phyloP scores from a whole-genome alignment of 2,329 filamentous ascomycete species.

The Raffaelea arxii region DNA sequence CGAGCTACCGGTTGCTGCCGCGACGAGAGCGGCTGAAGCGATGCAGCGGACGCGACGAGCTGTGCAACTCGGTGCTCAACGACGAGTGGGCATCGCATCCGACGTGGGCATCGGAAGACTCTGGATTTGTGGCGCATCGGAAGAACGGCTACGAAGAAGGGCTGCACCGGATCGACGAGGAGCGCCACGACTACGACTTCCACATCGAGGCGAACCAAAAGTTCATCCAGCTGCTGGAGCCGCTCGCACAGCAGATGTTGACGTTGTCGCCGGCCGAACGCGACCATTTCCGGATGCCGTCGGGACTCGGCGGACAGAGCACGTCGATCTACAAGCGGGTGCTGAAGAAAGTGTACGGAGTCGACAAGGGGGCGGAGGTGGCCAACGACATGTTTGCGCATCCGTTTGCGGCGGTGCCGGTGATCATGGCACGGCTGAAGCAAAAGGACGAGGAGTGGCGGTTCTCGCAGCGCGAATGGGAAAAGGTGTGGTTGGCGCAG shows the following conservation, averaged over 20 bases:
- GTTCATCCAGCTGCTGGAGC: slow-evolving; percentile 91
- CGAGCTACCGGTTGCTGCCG: slow-evolving; percentile 87
- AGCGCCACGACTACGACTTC: slow-evolving; percentile 96
- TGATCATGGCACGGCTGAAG: slow-evolving; percentile 81
- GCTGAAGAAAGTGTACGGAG: slow-evolving; percentile 93
- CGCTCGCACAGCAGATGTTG: slow-evolving; percentile 82
- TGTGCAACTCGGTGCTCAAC: slow-evolving; percentile 88
- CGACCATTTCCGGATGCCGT: slow-evolving; percentile 66
- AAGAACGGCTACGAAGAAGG: slow-evolving; percentile 95
- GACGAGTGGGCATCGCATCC: slow-evolving; percentile 98
- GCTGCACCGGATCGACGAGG: slow-evolving; percentile 92
- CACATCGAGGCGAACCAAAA: slow-evolving; percentile 93
- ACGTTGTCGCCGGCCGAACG: slow-evolving; percentile 67
- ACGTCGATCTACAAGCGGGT: slow-evolving; percentile 96
- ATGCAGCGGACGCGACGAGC: slow-evolving; percentile 88
- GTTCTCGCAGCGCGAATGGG: slow-evolving; percentile 93
- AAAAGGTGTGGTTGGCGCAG: slow-evolving; percentile 96
- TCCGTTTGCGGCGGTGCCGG: slow-evolving; percentile 79
- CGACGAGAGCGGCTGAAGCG: slow-evolving; percentile 85
- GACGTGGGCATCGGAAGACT: slow-evolving; percentile 97
- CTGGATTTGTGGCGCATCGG: slow-evolving; percentile 91
- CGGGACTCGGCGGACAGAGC: slow-evolving; percentile 81
- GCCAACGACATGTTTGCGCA: slow-evolving; percentile 77
- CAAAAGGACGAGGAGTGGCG: slow-evolving; percentile 98
- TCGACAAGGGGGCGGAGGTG: slow-evolving; percentile 73